Evolutionary conservation across 2,329 filamentous ascomycete genomes (phyloP), one percentile per base, ranked within the genome.

Genomic region (Sporothrix inflata): DNA sequence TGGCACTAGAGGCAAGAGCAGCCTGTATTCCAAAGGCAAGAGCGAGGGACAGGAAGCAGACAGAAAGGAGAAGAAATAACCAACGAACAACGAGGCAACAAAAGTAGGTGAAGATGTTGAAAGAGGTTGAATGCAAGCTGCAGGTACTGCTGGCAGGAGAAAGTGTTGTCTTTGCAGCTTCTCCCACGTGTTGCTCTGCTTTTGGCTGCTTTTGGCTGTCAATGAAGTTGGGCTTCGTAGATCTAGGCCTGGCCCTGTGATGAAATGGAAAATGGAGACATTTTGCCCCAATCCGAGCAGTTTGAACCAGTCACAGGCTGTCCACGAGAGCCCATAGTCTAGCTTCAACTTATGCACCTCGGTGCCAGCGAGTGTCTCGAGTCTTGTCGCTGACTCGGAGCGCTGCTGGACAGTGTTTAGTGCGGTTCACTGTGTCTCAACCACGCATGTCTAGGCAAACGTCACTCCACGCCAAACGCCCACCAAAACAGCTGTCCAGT

Each of bases 391-490:
- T 57, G 49, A 57, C 47, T 70, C 24, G 38, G 27, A n/a, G n/a
- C n/a, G n/a, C n/a, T n/a, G n/a, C n/a, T n/a, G n/a, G n/a, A n/a
- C n/a, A n/a, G n/a, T n/a, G n/a, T n/a, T 47, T 66, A 42, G 61
- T 30, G 40, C 6, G 40, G 21, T 47, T 63, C 8, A 42, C 34
- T 34, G n/a, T 16, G 38, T 38, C 57, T 63, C 38, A 30, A 61
- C 19, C 16, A 24, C 53, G 24, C 53, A 24, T 55, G 24, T 24
- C 53, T 30, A 7, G 24, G 53, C 24, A 21, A 24, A 61, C 9
- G 34, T 42, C 57, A 27, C 38, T 61, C 57, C 57, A 61, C 57
- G n/a, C 57, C 19, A 63, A 24, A 63, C n/a, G n/a, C 49, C 49
- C 49, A 8, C n/a, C 47, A 21, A 24, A 53, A 53, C 21, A 53